phyloP scores from a whole-genome alignment of 176 grass and related monocot genomes.

The maize (Zea mays) region DNA sequence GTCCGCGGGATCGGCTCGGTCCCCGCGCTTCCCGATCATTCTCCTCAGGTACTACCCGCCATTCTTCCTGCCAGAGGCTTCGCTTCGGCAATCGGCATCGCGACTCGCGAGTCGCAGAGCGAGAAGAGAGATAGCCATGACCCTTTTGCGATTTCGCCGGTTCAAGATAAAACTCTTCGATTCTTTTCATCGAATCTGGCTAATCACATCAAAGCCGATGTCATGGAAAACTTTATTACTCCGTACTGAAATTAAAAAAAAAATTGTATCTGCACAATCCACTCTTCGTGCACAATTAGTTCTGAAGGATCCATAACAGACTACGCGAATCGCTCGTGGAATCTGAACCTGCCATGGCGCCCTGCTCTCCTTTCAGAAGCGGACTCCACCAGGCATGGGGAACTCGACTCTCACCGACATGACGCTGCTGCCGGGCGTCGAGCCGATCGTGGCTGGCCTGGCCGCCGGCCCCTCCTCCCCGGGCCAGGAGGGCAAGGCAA shows the following conservation, averaged over 20 bases:
- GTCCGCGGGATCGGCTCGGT: slow-evolving; percentile 23
- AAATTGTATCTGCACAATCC: no score
- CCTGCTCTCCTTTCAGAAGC: background rate
- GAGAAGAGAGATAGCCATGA: background rate
- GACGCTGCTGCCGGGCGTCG: slow-evolving; percentile 54
- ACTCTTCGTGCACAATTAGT: background rate
- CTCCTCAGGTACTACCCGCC: background rate
- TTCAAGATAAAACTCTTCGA: background rate
- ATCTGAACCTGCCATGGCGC: background rate
- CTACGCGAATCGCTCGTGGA: background rate
- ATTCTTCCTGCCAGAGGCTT: background rate
- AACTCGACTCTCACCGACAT: slow-evolving; percentile 61
- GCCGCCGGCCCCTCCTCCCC: slow-evolving; percentile 28
- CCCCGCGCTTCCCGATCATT: background rate
- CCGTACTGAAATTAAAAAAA: no score
- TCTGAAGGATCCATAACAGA: background rate
- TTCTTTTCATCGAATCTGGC: background rate
- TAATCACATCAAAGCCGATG: background rate
- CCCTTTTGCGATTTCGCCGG: background rate
- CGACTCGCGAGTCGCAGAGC: background rate
- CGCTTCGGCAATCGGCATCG: no score
- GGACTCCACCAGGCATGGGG: slow-evolving; percentile 35
- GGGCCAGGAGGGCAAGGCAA: slow-evolving; percentile 43
- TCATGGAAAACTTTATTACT: no score
- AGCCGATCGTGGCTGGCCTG: slow-evolving; percentile 28